Conservation (phyloP, 1,139 yeast species). For the Meyerozyma athensensis region DNA sequence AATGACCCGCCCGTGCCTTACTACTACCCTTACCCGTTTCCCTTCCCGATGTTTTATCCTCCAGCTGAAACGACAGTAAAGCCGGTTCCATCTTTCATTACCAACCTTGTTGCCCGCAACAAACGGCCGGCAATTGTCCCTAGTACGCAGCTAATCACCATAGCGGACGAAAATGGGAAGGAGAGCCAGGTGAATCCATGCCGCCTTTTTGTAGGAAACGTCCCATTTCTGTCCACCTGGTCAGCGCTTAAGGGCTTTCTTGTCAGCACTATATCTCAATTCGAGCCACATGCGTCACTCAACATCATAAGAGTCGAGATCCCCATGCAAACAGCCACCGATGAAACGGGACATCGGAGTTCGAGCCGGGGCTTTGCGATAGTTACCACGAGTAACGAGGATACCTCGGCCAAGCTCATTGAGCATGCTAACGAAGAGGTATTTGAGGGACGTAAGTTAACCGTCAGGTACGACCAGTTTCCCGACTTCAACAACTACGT, state of each 20-base stretch:
- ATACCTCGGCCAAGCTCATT: constrained; percentile 50
- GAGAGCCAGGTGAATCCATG: constrained; percentile 32
- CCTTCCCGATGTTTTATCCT: not conserved
- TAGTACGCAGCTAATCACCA: constrained; percentile 8
- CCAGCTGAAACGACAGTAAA: not conserved
- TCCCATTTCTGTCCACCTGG: constrained; percentile 58
- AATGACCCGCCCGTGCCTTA: not conserved
- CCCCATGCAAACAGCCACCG: constrained; percentile 33
- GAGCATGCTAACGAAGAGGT: constrained; percentile 43
- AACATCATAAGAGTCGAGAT: constrained; percentile 50
- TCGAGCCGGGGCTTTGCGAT: constrained; percentile 60
- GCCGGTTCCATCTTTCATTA: constrained; percentile 27
- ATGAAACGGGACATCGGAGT: constrained; percentile 23
- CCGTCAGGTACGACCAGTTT: constrained; percentile 54
- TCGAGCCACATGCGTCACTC: constrained; percentile 26
- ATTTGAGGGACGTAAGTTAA: constrained; percentile 56
- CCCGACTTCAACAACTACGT: constrained; percentile 38
- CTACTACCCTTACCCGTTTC: not conserved
- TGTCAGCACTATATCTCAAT: constrained; percentile 21
- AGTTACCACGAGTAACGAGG: constrained; percentile 47
- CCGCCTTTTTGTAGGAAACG: constrained; percentile 49
- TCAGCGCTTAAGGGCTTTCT: constrained; percentile 47
- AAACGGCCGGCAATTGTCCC: too few species aligned
- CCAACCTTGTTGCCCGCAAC: constrained; percentile 21
- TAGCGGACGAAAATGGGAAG: constrained; percentile 27